Evolutionary conservation across 345 rosid species (phyloP), one percentile per base, ranked within the genome.

Genomic region (Dimocarpus longan): DNA sequence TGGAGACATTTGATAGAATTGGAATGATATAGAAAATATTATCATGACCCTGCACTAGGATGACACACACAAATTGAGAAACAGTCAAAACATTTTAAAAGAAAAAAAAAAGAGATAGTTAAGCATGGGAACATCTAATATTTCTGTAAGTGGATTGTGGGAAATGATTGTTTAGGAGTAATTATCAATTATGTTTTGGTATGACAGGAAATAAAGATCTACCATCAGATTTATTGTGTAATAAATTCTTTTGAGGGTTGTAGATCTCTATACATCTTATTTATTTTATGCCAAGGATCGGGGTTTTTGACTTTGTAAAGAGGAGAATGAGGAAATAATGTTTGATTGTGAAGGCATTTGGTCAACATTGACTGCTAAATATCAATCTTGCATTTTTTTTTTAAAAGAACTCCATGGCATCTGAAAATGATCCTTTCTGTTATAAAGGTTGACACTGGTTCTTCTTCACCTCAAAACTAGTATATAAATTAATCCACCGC

Each of bases 131-230:
- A 75, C 44, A 60, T 74, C 46, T 16, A 71, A 7, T 32, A 57
- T 15, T 1, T 72, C 16, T 72, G 50, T 72, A 22, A 39, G 43
- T 71, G 43, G 22, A 50, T 26, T 48, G 22, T 8, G 44, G 12
- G n/a, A 37, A 21, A n/a, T 48, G 10, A 71, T 24, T 50, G 73
- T 50, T 50, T 19, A 24, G 74, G 74, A 71, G 62, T 71, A 26
- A 19, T 52, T 48, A 68, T 3, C 40, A 66, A 66, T 50, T 18
- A 5, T 15, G 19, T 50, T 50, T 15, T 50, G 56, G 13, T 50
- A 50, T 50, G 56, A 50, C 56, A 50, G 18, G 19, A 50, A 48
- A 10, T 50, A 50, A 50, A 50, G 56, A 50, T 50, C 56, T 13
- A 50, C 19, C 56, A 11, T 11, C 10, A 21, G 12, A 42, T n/a